phyloP scores from a whole-genome alignment of 2,329 filamentous ascomycete genomes.

The Alternaria angustiovoidea region DNA sequence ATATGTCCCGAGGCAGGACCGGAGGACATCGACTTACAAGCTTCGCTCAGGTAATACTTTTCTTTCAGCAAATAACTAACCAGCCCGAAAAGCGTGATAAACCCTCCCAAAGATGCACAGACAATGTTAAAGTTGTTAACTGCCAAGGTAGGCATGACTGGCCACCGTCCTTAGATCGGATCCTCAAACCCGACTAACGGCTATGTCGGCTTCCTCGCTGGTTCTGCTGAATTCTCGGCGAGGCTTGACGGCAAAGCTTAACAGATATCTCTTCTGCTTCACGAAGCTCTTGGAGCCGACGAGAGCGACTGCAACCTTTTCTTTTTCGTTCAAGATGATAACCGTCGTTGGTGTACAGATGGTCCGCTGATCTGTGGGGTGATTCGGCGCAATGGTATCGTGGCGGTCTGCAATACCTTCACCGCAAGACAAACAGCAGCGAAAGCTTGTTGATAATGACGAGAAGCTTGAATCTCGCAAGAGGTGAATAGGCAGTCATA shows the following conservation, averaged over 20 bases:
- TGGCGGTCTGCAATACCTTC: constrained; percentile 2
- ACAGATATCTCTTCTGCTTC: not conserved
- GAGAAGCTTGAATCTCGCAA: not conserved
- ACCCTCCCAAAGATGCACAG: constrained; percentile 81
- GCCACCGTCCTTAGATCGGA: not conserved
- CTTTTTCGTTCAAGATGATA: not conserved
- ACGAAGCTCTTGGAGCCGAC: not conserved
- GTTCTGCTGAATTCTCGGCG: constrained; percentile 9
- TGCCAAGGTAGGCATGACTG: constrained; percentile 67
- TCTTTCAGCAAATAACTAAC: constrained; percentile 92
- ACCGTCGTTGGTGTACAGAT: not conserved
- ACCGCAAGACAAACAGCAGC: not conserved
- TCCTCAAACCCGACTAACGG: not conserved
- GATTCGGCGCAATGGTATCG: not conserved
- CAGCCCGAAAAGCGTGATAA: constrained; percentile 87
- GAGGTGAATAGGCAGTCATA: not conserved
- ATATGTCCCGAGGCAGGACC: not conserved
- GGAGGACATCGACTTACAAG: constrained; percentile 66
- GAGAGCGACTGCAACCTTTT: not conserved
- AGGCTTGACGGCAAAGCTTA: constrained; percentile 17
- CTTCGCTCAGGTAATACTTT: constrained; percentile 89
- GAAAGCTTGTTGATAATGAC: not conserved
- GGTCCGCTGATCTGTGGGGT: not conserved
- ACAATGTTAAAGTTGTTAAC: constrained; percentile 85
- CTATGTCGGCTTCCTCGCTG: constrained; percentile 10